Evolutionary conservation across 2,329 filamentous ascomycete species (phyloP).

Genomic region (Aureobasidium melanogenum): DNA sequence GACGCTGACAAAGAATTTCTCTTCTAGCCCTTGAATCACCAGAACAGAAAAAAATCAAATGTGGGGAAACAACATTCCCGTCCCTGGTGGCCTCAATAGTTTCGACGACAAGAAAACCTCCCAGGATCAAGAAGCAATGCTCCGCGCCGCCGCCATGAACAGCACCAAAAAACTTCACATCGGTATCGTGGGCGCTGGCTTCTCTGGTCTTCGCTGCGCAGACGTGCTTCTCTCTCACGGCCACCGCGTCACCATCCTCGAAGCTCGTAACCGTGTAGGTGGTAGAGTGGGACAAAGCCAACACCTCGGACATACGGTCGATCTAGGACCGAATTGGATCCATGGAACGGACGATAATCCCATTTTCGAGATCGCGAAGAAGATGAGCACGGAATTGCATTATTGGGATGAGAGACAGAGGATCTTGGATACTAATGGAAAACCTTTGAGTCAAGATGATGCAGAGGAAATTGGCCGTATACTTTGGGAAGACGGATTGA

Average conservation of each 20-base stretch:
- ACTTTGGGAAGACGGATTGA: slow-evolving; percentile 52
- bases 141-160: neutral
- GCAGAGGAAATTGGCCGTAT: slow-evolving; percentile 35
- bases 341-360: slow-evolving; percentile 65
- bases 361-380: slow-evolving; percentile 56
- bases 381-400: slow-evolving; percentile 47
- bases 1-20: neutral
- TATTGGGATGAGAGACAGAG: slow-evolving; percentile 47
- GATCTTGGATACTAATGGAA: slow-evolving; percentile 50
- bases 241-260: slow-evolving; percentile 59
- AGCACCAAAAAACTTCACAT: slow-evolving; percentile 27
- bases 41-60: neutral
- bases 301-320: slow-evolving; percentile 40
- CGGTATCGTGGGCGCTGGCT: slow-evolving; percentile 60
- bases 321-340: slow-evolving; percentile 73
- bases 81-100: neutral
- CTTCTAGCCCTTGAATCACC: neutral
- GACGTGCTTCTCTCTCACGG: slow-evolving; percentile 57
- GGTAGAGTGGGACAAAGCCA: slow-evolving; percentile 49
- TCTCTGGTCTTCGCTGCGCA: slow-evolving; percentile 62
- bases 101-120: neutral
- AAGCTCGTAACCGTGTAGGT: slow-evolving; percentile 58
- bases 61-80: slow-evolving; percentile 11
- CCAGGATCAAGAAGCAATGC: neutral
- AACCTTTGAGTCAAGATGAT: slow-evolving; percentile 36